These are phyloP conservation scores for Oryza brachyantha DNA, from an alignment of 176 grass and related monocot genomes.

Conservation along the genomic window DNA sequence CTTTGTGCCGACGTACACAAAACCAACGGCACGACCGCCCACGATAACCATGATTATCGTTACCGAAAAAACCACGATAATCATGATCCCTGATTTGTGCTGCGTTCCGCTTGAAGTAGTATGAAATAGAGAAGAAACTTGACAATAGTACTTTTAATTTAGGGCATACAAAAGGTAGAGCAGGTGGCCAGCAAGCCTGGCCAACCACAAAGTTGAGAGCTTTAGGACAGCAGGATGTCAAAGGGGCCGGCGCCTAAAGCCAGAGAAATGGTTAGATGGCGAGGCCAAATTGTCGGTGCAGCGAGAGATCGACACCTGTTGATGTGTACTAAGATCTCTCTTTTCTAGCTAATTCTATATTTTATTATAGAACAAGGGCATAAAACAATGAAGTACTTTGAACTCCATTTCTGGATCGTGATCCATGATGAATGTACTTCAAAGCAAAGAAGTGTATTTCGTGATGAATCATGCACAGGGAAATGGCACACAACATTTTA, in stretches of 20 bases:
- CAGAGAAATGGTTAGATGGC: not conserved
- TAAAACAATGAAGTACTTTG: not conserved
- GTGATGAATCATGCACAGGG: not conserved
- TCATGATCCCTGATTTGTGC: too few species aligned
- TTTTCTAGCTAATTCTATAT: not conserved
- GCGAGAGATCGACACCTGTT: not conserved
- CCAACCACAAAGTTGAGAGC: not conserved
- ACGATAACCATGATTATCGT: too few species aligned
- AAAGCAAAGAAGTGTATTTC: not conserved
- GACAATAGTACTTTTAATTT: too few species aligned
- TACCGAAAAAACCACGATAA: too few species aligned
- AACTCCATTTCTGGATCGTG: not conserved
- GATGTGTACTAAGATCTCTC: not conserved
- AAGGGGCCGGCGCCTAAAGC: not conserved
- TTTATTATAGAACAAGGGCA: not conserved
- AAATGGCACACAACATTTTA: slow-evolving; percentile 4
- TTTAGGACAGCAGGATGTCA: not conserved
- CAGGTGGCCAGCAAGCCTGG: too few species aligned
- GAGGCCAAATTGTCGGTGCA: not conserved
- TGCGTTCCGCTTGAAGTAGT: too few species aligned
- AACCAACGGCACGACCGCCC: too few species aligned
- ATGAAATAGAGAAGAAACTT: too few species aligned
- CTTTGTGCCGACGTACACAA: too few species aligned
- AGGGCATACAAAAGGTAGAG: too few species aligned
- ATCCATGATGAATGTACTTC: not conserved